phyloP scores from a whole-genome alignment of 768 basidiomycete species.

The Auriscalpium vulgare region DNA sequence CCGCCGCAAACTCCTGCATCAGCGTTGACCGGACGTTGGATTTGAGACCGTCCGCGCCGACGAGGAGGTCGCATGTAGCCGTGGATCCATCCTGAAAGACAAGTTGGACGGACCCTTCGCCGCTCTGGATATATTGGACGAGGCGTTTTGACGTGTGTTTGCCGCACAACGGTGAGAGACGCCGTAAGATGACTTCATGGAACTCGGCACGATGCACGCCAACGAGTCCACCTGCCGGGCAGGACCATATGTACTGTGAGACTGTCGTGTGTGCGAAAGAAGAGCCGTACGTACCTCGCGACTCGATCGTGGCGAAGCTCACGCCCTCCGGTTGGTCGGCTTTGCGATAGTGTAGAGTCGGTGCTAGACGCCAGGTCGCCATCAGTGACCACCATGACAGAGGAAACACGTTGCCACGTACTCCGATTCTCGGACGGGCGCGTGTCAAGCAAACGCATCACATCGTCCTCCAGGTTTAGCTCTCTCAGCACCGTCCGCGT shows the following conservation, averaged over 20 bases:
- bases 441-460: slow-evolving; percentile 16
- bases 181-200: slow-evolving; percentile 46
- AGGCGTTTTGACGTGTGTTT: slow-evolving; percentile 52
- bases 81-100: slow-evolving; percentile 55
- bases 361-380: slow-evolving; percentile 26
- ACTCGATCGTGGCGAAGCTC: slow-evolving; percentile 45
- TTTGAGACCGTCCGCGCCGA: slow-evolving; percentile 66
- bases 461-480: slow-evolving; percentile 21
- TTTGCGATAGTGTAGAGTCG: slow-evolving; percentile 49
- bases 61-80: slow-evolving; percentile 53
- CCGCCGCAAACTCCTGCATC: slow-evolving; percentile 22
- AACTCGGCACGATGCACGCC: slow-evolving; percentile 62
- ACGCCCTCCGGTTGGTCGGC: slow-evolving; percentile 49
- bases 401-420: background rate
- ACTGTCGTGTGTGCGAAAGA: background rate
- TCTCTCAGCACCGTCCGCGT: slow-evolving; percentile 20
- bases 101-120: slow-evolving; percentile 34
- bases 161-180: slow-evolving; percentile 37
- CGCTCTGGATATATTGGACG: slow-evolving; percentile 41
- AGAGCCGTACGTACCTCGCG: slow-evolving; percentile 39
- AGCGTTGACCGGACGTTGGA: slow-evolving; percentile 37
- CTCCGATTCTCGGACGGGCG: slow-evolving; percentile 15
- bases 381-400: too few relatives aligned
- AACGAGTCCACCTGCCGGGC: slow-evolving; percentile 21
- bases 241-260: background rate